These are phyloP conservation scores for Diaporthe vaccinii DNA, from an alignment of 2,329 filamentous ascomycete genomes.

Conservation along the genomic window DNA sequence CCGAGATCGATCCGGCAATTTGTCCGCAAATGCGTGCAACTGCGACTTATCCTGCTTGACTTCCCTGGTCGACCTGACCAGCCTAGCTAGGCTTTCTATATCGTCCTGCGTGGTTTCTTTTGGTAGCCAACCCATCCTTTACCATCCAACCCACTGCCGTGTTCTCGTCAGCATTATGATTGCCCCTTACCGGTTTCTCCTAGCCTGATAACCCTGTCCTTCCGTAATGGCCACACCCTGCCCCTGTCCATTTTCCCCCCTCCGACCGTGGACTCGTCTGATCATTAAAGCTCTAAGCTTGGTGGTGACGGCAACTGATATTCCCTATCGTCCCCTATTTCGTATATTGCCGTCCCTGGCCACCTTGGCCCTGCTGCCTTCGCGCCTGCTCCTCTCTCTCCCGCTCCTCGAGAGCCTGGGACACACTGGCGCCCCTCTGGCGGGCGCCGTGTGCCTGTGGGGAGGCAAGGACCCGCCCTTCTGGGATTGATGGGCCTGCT, in stretches of 20 bases:
- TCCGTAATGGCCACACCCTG: no score
- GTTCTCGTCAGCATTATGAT: not conserved
- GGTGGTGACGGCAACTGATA: not conserved
- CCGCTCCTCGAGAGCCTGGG: conserved; percentile 19
- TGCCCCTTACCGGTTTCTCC: not conserved
- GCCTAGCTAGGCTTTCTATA: not conserved
- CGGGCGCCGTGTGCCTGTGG: conserved; percentile 30
- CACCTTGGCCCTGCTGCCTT: conserved; percentile 5
- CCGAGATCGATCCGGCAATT: not conserved
- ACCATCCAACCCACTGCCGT: not conserved
- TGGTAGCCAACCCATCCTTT: not conserved
- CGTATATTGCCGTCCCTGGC: conserved; percentile 17
- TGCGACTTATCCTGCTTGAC: not conserved
- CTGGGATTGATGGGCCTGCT: not conserved
- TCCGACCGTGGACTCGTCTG: not conserved
- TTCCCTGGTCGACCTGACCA: not conserved
- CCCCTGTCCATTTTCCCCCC: not conserved
- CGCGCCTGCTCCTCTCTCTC: conserved; percentile 14
- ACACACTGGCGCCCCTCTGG: conserved; percentile 35
- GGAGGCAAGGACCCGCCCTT: conserved; percentile 8
- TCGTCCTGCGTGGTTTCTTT: not conserved
- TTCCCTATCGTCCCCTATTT: not conserved
- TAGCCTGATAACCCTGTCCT: not conserved
- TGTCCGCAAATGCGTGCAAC: not conserved
- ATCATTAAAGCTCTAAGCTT: conserved; percentile 8